Conservation (phyloP, 108 stramenopile species). For the Chaetoceros tenuissimus region DNA sequence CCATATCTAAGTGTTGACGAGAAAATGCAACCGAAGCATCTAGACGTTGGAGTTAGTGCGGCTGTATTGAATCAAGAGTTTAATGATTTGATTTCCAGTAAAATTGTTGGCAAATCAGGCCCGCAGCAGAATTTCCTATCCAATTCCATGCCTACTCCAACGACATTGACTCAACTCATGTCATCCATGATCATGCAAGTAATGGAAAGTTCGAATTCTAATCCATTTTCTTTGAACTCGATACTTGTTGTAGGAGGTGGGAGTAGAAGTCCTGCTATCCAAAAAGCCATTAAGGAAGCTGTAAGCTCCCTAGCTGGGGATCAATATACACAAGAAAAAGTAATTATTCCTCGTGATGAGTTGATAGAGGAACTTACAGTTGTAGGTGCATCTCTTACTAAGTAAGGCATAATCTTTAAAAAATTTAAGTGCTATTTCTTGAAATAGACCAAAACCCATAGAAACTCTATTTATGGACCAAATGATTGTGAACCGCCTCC, state of each 20-base stretch:
- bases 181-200: neutral
- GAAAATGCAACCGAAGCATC: slow-evolving; percentile 1
- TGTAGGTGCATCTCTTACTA: neutral
- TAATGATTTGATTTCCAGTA: neutral
- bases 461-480: no score
- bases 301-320: neutral
- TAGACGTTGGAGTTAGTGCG: neutral
- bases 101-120: neutral
- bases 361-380: slow-evolving; percentile 4
- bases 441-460: no score
- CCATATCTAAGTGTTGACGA: neutral
- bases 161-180: neutral
- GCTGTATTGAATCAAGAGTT: neutral
- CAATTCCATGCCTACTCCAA: neutral
- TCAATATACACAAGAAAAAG: neutral
- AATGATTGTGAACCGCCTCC: no score
- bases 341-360: neutral
- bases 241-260: neutral
- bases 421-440: no score
- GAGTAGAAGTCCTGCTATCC: neutral
- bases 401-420: no score
- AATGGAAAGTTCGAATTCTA: neutral
- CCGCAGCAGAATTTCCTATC: neutral
- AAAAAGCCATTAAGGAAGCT: neutral
- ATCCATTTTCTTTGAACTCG: neutral